Percentiles rank a stretch among this genome's conserved stretches.
These are phyloP conservation scores for Aspergillus nidulans DNA, from an alignment of 495 filamentous ascomycete species.

Conservation along the genomic window DNA sequence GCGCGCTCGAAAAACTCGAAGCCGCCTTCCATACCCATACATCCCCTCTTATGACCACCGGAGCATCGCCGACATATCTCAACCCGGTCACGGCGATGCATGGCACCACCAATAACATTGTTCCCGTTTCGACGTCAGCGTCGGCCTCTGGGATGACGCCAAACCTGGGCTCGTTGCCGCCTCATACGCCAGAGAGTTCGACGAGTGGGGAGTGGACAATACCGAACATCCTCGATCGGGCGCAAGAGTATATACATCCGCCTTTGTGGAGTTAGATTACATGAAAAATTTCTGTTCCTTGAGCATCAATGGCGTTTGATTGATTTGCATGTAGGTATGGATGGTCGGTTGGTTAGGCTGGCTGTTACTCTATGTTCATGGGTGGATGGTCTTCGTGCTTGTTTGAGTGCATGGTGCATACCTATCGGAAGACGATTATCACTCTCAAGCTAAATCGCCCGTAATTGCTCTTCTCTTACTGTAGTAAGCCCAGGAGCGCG, in stretches of 20 bases:
- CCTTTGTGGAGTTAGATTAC: conserved; percentile 34
- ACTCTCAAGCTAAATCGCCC: no score
- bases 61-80: conserved; percentile 16
- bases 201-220: conserved; percentile 46
- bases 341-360: not conserved
- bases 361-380: not conserved
- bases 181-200: conserved; percentile 46
- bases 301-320: not conserved
- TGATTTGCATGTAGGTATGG: not conserved
- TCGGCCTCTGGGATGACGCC: conserved; percentile 31
- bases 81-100: conserved; percentile 7
- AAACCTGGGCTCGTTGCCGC: conserved; percentile 36
- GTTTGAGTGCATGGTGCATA: not conserved
- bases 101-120: conserved; percentile 11
- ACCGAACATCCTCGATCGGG: conserved; percentile 42
- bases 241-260: conserved; percentile 46
- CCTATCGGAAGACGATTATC: not conserved
- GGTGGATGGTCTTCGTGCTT: not conserved
- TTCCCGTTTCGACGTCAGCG: conserved; percentile 7
- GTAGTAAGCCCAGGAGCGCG: no score
- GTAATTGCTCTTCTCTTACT: no score
- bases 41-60: conserved; percentile 5
- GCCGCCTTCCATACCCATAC: conserved; percentile 31
- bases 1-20: conserved; percentile 44
- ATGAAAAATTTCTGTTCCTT: not conserved